Base-by-base conservation (phyloP, 208 protist genomes). In the Crithidia brevicula region DNA sequence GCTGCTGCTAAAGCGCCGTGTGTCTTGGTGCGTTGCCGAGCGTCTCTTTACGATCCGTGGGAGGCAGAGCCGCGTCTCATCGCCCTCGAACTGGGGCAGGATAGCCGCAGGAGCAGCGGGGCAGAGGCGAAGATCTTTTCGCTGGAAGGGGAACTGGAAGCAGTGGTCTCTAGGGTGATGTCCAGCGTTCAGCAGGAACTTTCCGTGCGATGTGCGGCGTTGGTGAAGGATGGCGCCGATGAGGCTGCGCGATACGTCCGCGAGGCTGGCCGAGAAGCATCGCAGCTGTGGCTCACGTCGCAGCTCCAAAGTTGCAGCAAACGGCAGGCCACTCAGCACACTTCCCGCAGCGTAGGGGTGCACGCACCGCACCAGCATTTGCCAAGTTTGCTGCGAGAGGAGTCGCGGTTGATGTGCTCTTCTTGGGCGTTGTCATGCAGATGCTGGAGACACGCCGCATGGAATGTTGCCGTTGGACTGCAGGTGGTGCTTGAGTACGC, bases 21-120 rank as follows among this genome's bases (percentile, higher is more conserved):
- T 40, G 10, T 40, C 50, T 25, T 46, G 46, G 67, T 60, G 70
- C 16, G 28, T 10, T 69, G 70, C 62, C 30, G 56, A 10, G 70
- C 62, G 15, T 58, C 51, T 2, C 30, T 76, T 18, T 70, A 66
- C 31, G 70, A 76, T 30, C 30, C 56, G 15, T 76, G 70, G 70
- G 23, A 60, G 33, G 49, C 36, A 10, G 30, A 76, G 18, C 61
- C 70, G 3, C 56, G 27, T 0, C 49, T 70, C 18, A 59, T 40
- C 0, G 23, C 62, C 8, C 50, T 68, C 2, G 0, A n/a, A 5
- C 33, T 16, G n/a, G 1, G 2, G 8, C 16, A 42, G 0, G n/a
- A 42, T 28, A 25, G 27, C 43, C 20, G n/a, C 4, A 1, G 23
- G 3, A 5, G 13, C 23, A 13, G 25, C 8, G 28, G 25, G 22